Base-by-base conservation (phyloP, 2,329 filamentous ascomycete genomes). In the Fusarium proliferatum region DNA sequence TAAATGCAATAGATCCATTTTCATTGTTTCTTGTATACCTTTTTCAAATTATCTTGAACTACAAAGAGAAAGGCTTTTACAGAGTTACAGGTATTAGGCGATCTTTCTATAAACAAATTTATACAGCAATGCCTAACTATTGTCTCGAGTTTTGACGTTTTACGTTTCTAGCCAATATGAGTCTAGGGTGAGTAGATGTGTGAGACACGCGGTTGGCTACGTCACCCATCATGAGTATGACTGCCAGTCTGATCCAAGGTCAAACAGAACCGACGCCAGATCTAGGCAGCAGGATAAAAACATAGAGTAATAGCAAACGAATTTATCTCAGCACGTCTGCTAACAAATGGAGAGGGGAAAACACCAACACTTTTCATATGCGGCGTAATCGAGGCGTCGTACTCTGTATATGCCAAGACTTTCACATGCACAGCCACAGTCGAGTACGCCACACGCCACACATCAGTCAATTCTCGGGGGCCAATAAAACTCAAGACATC, bases 391-490 rank as follows among this genome's bases (percentile, higher is more conserved):
- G 23, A 51, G 52, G 45, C 39, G 52, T 34, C 19, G n/a, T 13
- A n/a, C 7, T 42, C 21, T n/a, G 39, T 7, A 8, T 33, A n/a
- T 26, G 26, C 26, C 28, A 36, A 41, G 23, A 28, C n/a, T 19
- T 59, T 26, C 2, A 49, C 8, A 1, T 36, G 23, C 64, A 66
- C 52, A 66, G 64, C 64, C 64, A 67, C 52, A 52, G 1, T 17
- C 2, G 0, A 0, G 3, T 3, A 21, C 52, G 64, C 61, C 64
- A 66, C 46, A 38, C 28, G 64, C 61, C 64, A 67, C 62, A 48
- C 11, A 17, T 17, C 52, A 23, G 23, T 21, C n/a, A 34, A 26
- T 19, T 10, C 11, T 13, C 11, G 9, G 10, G n/a, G 21, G 23
- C 16, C 13, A 11, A 34, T 11, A 34, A 23, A 33, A 51, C 21